phyloP scores from a whole-genome alignment of 192 early-diverging fungal genomes.

The Radiomyces spectabilis region DNA sequence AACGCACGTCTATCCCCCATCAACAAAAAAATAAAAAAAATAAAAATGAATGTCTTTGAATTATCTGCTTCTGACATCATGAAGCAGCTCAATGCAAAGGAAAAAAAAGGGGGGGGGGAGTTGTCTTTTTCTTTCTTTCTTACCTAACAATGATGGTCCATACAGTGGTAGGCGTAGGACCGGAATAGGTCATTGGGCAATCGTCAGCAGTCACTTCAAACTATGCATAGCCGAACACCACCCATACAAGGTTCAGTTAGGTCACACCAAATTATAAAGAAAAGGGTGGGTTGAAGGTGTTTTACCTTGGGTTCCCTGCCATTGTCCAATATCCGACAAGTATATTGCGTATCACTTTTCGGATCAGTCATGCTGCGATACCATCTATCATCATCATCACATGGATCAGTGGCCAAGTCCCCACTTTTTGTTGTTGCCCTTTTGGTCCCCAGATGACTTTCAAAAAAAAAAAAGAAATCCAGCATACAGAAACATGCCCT shows the following conservation, averaged over 20 bases:
- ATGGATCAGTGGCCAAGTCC: no score
- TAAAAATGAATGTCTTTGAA: not conserved
- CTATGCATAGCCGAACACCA: constrained; percentile 6
- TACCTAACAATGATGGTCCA: constrained; percentile 73
- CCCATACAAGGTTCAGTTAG: not conserved
- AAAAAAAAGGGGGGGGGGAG: no score
- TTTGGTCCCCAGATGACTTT: no score
- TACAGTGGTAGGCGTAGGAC: constrained; percentile 76
- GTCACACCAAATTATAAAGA: not conserved
- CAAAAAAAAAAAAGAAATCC: constrained; percentile 1
- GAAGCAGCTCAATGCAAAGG: no score
- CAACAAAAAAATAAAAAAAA: not conserved
- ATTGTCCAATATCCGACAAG: constrained; percentile 76
- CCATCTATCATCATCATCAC: no score
- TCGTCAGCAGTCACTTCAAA: constrained; percentile 85
- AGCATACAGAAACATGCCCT: not conserved
- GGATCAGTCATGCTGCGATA: constrained; percentile 54
- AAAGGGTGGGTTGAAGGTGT: not conserved
- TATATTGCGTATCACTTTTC: constrained; percentile 46
- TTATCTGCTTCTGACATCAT: no score
- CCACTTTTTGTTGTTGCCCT: no score
- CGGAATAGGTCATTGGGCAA: constrained; percentile 42
- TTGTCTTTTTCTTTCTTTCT: not conserved
- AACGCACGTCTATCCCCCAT: constrained; percentile 45
- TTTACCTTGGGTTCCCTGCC: constrained; percentile 52